phyloP scores from a whole-genome alignment of 2,329 filamentous ascomycete species.

The Fusarium papillatum region DNA sequence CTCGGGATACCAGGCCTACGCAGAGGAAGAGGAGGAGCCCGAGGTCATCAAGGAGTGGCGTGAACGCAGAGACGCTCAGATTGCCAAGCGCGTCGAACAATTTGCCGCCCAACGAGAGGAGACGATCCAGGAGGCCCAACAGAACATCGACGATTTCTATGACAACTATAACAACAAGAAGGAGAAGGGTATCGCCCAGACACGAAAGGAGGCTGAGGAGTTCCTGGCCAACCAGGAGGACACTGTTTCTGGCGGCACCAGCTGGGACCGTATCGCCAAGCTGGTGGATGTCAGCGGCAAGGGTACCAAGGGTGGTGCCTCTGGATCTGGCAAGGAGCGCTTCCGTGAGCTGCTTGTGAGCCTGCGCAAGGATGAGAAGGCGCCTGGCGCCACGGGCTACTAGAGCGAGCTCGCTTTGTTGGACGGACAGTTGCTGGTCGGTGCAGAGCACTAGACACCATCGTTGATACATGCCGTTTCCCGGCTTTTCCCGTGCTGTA shows the following conservation, averaged over 20 bases:
- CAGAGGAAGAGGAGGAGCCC: slow-evolving; percentile 83
- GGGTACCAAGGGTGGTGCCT: slow-evolving; percentile 86
- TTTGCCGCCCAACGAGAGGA: slow-evolving; percentile 86
- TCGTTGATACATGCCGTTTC: slow-evolving; percentile 40
- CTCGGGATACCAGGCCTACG: slow-evolving; percentile 70
- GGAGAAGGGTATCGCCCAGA: slow-evolving; percentile 92
- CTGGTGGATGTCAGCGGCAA: slow-evolving; percentile 98
- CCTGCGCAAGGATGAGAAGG: slow-evolving; percentile 94
- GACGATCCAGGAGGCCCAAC: slow-evolving; percentile 89
- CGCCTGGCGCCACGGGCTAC: slow-evolving; percentile 75
- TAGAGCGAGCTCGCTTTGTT: slow-evolving; percentile 49
- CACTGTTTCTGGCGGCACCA: slow-evolving; percentile 93
- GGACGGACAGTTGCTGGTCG: slow-evolving; percentile 26
- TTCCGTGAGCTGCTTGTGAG: slow-evolving; percentile 92
- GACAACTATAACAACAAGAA: slow-evolving; percentile 99
- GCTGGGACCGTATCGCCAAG: slow-evolving; percentile 98
- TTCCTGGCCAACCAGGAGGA: slow-evolving; percentile 92
- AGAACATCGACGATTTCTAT: slow-evolving; percentile 99
- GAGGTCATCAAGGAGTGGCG: slow-evolving; percentile 95
- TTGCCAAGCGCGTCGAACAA: slow-evolving; percentile 87
- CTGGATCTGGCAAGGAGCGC: slow-evolving; percentile 93
- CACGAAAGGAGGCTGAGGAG: slow-evolving; percentile 91
- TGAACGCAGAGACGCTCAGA: slow-evolving; percentile 85
- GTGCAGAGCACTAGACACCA: slow-evolving; percentile 37
- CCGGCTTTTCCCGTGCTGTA: slow-evolving; percentile 42